These are phyloP conservation scores for Xylaria sp. DNA, from an alignment of 2,329 filamentous ascomycete genomes.

Conservation along the genomic window DNA sequence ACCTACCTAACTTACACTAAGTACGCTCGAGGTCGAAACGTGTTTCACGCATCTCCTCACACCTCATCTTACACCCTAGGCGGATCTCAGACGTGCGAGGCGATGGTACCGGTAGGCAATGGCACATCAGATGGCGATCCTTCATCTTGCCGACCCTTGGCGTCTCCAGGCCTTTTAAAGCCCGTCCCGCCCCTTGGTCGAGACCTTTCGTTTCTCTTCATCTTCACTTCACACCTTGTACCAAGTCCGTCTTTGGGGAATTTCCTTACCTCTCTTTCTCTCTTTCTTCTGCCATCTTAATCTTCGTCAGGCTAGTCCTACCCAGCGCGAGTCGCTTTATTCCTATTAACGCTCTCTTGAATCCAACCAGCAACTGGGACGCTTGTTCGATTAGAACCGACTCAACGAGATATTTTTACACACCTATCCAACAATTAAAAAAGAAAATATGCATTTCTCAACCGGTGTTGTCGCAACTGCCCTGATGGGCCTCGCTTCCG, in stretches of 20 bases:
- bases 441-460: slow-evolving; percentile 63
- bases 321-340: slow-evolving; percentile 57
- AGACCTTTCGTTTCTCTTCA: slow-evolving; percentile 45
- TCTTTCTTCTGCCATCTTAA: slow-evolving; percentile 28
- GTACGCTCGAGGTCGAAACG: slow-evolving; percentile 45
- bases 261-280: slow-evolving; percentile 40
- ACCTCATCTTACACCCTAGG: slow-evolving; percentile 40
- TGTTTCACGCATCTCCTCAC: slow-evolving; percentile 47
- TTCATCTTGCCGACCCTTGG: slow-evolving; percentile 45
- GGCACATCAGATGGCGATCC: slow-evolving; percentile 52
- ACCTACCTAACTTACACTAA: neutral
- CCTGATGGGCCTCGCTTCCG: slow-evolving; percentile 57
- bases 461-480: slow-evolving; percentile 57
- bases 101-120: slow-evolving; percentile 44
- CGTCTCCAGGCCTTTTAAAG: slow-evolving; percentile 53
- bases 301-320: slow-evolving; percentile 60
- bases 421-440: slow-evolving; percentile 29
- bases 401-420: slow-evolving; percentile 28
- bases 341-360: slow-evolving; percentile 46
- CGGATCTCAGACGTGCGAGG: slow-evolving; percentile 40
- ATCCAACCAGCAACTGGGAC: slow-evolving; percentile 40
- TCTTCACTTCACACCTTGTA: slow-evolving; percentile 39
- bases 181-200: slow-evolving; percentile 51
- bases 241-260: slow-evolving; percentile 29
- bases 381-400: slow-evolving; percentile 37